phyloP scores from a whole-genome alignment of 768 basidiomycete genomes.

The Boletus barrowsii region DNA sequence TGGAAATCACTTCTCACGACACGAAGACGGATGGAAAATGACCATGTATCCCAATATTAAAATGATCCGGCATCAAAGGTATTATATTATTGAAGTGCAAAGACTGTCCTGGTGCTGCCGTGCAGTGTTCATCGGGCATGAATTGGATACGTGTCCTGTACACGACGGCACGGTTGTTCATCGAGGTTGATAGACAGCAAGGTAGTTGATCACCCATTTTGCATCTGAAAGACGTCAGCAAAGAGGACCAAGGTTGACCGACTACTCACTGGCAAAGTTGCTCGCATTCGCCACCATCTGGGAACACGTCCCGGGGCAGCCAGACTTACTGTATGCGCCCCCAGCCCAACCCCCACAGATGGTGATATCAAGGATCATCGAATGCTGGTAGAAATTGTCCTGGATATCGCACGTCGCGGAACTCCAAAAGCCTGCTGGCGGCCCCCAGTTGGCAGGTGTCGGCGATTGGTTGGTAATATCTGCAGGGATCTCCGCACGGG shows the following conservation, averaged over 20 bases:
- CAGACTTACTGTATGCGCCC: slow-evolving; percentile 18
- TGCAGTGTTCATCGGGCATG: neutral
- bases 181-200: slow-evolving; percentile 45
- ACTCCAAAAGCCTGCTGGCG: slow-evolving; percentile 51
- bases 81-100: too few species aligned
- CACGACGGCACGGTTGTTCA: neutral
- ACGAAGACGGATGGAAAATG: too few species aligned
- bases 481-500: slow-evolving; percentile 45
- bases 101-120: too few species aligned
- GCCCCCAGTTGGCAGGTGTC: slow-evolving; percentile 47
- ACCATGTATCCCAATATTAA: too few species aligned
- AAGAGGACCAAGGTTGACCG: neutral
- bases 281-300: slow-evolving; percentile 48
- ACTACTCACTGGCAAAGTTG: slow-evolving; percentile 47
- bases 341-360: slow-evolving; percentile 33
- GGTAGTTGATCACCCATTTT: slow-evolving; percentile 54
- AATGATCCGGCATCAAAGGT: too few species aligned
- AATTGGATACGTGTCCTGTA: neutral
- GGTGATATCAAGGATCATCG: slow-evolving; percentile 40
- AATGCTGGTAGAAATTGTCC: slow-evolving; percentile 48
- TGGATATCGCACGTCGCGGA: slow-evolving; percentile 45
- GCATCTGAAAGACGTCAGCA: slow-evolving; percentile 38
- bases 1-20: too few species aligned
- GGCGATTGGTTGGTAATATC: slow-evolving; percentile 46
- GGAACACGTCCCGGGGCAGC: slow-evolving; percentile 43